Evolutionary conservation across 225 moss, liverwort and hornwort genomes (phyloP).

Genomic region (Physcomitrium patens): DNA sequence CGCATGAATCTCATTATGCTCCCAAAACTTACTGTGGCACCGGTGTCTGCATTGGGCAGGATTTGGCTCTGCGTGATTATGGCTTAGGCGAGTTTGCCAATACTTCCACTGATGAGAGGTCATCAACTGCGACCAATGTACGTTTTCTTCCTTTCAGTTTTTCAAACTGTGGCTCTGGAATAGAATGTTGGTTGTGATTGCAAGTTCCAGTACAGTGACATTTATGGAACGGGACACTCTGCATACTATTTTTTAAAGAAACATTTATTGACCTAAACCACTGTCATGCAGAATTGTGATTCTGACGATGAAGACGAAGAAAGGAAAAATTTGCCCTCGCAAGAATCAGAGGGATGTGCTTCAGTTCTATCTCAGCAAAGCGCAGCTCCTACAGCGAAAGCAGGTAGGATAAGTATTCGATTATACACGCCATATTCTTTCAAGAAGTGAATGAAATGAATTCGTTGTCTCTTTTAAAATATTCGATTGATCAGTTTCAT

Average conservation of each 20-base stretch:
- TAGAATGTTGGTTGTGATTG: not conserved
- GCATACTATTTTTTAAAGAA: not conserved
- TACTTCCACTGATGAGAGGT: slow-evolving; percentile 42
- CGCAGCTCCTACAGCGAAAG: slow-evolving; percentile 50
- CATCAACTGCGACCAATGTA: slow-evolving; percentile 44
- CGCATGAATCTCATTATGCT: not conserved
- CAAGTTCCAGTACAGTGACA: not conserved
- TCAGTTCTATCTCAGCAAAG: slow-evolving; percentile 56
- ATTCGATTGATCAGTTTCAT: not conserved
- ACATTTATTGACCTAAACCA: slow-evolving; percentile 16
- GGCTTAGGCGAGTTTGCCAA: slow-evolving; percentile 65
- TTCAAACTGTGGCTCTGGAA: slow-evolving; percentile 1
- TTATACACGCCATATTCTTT: not conserved
- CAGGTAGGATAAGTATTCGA: slow-evolving; percentile 31
- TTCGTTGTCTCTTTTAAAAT: not conserved
- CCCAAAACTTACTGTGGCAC: slow-evolving; percentile 3
- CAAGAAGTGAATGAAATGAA: not conserved
- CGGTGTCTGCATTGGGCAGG: slow-evolving; percentile 44
- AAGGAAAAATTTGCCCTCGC: slow-evolving; percentile 41
- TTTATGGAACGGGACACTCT: not conserved
- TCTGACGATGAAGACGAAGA: slow-evolving; percentile 76
- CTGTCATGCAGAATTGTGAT: slow-evolving; percentile 62
- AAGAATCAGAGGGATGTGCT: slow-evolving; percentile 48
- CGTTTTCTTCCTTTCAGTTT: slow-evolving; percentile 10
- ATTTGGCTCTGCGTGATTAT: slow-evolving; percentile 77